Base-by-base conservation (phyloP, 768 basidiomycete genomes). In the Mycena vitilis region DNA sequence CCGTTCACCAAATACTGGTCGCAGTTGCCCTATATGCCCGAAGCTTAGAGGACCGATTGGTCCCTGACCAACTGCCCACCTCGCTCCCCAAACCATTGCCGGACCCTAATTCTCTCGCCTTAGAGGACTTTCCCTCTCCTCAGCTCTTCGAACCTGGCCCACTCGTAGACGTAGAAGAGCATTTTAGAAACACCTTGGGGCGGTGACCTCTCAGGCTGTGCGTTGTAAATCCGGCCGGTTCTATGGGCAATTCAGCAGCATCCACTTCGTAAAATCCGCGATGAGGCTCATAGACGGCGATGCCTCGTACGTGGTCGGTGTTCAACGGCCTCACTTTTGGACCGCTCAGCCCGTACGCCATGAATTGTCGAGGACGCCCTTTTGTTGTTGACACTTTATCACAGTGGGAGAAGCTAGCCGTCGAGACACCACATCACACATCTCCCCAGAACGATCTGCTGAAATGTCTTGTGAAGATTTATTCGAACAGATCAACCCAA, bases 371-470 rank as follows among this genome's bases (percentile, higher is more conserved):
- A 13, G n/a, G 38, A n/a, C n/a, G n/a, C 4, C 18, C 18, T n/a
- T 51, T 22, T 48, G 30, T 58, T 51, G 9, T 37, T 40, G 37
- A 48, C 58, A 68, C 10, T 66, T 40, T 1, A 25, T 53, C 16
- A n/a, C 56, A 84, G 84, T 83, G 83, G 81, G 82, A 84, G 64
- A 65, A 51, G 23, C 58, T 76, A 8, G 74, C 73, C 34, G n/a
- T n/a, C n/a, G n/a, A n/a, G n/a, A n/a, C n/a, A n/a, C n/a, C n/a
- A n/a, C n/a, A n/a, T n/a, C n/a, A 78, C 57, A 69, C 69, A 22
- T 90, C 84, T 63, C 89, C 88, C 1, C 82, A 85, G 8, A 71
- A 75, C 4, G 84, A 86, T 60, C 80, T 95, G 15, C 78, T 87
- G n/a, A 71, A 75, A 13, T 65, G 69, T 0, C 81, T 95, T 30